Evolutionary conservation across 192 early-diverging fungal species (phyloP).

Genomic region (Coemansia nantahalensis): DNA sequence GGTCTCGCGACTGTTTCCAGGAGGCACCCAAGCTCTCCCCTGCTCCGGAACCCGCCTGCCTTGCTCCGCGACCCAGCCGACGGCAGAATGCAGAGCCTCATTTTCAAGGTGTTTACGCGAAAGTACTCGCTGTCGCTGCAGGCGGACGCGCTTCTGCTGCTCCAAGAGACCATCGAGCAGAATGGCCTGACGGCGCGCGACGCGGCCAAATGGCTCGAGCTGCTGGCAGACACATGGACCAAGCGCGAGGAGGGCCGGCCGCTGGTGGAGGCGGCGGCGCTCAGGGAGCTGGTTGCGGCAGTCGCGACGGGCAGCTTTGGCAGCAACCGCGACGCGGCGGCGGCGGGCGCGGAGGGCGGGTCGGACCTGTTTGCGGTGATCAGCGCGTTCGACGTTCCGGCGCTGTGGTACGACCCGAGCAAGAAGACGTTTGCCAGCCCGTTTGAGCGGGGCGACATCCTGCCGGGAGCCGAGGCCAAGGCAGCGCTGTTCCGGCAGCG

Average conservation of each 20-base stretch:
- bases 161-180: slow-evolving; percentile 59
- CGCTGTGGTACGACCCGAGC: slow-evolving; percentile 64
- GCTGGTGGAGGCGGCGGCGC: slow-evolving; percentile 41
- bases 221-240: slow-evolving; percentile 67
- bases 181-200: slow-evolving; percentile 46
- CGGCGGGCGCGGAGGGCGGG: slow-evolving; percentile 1
- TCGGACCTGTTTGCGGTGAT: slow-evolving; percentile 53
- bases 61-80: too few relatives aligned
- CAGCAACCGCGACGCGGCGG: slow-evolving; percentile 7
- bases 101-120: slow-evolving; percentile 73
- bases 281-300: slow-evolving; percentile 32
- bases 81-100: slow-evolving; percentile 44
- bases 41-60: not conserved
- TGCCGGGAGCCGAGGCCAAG: slow-evolving; percentile 64
- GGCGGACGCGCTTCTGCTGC: slow-evolving; percentile 65
- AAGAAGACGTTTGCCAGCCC: slow-evolving; percentile 61
- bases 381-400: slow-evolving; percentile 72
- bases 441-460: slow-evolving; percentile 37
- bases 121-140: slow-evolving; percentile 78
- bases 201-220: slow-evolving; percentile 61
- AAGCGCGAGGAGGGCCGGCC: slow-evolving; percentile 57
- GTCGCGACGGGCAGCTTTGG: slow-evolving; percentile 18
- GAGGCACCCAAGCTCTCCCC: too few relatives aligned
- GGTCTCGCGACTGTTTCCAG: too few relatives aligned
- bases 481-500: slow-evolving; percentile 70